Conservation (phyloP, 805 yeast species). For the Candida lessepsii region DNA sequence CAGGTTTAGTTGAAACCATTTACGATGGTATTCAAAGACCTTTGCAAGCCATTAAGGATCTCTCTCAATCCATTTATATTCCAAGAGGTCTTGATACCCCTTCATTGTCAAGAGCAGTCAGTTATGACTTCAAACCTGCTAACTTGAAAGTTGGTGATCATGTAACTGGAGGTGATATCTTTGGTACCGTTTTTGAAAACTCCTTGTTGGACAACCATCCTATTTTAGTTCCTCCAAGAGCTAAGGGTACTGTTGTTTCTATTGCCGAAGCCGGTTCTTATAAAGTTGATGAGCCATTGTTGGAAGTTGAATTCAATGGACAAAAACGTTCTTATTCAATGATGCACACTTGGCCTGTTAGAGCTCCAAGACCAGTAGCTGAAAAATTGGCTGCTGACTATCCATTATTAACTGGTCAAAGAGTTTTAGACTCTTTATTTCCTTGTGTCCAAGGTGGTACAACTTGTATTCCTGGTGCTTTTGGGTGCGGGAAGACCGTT, state of each 20-base stretch:
- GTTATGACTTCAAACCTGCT: constrained; percentile 86
- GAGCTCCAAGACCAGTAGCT: constrained; percentile 98
- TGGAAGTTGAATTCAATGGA: constrained; percentile 96
- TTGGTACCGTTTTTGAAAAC: constrained; percentile 91
- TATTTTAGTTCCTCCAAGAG: constrained; percentile 95
- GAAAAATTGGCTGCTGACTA: constrained; percentile 90
- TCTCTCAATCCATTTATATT: constrained; percentile 88
- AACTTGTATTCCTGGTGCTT: constrained; percentile 99
- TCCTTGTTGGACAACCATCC: constrained; percentile 90
- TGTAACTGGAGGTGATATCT: constrained; percentile 96
- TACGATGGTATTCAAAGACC: constrained; percentile 99
- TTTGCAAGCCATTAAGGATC: constrained; percentile 84
- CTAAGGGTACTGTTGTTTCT: constrained; percentile 92
- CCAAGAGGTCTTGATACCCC: constrained; percentile 99
- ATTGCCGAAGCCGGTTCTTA: constrained; percentile 90
- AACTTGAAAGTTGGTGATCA: constrained; percentile 88
- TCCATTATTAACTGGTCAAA: constrained; percentile 97
- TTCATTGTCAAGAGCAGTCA: constrained; percentile 76
- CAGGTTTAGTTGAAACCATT: constrained; percentile 98
- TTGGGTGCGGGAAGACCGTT: constrained; percentile 99
- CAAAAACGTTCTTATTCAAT: constrained; percentile 74
- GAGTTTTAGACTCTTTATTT: constrained; percentile 95
- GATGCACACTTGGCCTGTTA: constrained; percentile 99
- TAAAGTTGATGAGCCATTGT: constrained; percentile 81
- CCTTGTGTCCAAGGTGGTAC: constrained; percentile 99